Conservation (phyloP, 129 eudicot species). For the Saussurea involucrata region DNA sequence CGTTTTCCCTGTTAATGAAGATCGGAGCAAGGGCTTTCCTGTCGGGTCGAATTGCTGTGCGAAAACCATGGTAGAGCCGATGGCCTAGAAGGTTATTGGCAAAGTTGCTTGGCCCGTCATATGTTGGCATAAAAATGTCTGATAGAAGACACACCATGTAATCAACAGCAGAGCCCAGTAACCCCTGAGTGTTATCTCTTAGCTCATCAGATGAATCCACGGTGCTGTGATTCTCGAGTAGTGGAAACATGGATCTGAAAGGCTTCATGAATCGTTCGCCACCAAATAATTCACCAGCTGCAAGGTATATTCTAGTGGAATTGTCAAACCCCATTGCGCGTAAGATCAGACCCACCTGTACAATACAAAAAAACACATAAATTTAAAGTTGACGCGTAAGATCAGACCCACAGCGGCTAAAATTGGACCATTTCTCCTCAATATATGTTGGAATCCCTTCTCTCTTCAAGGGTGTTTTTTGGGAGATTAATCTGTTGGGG, state of each 20-base stretch:
- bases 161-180: constrained; percentile 94
- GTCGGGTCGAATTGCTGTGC: constrained; percentile 79
- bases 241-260: constrained; percentile 78
- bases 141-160: constrained; percentile 98
- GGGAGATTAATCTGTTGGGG: neutral
- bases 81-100: constrained; percentile 96
- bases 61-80: constrained; percentile 88
- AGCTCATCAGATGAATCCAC: constrained; percentile 75
- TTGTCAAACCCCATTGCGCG: constrained; percentile 82
- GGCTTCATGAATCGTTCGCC: constrained; percentile 97
- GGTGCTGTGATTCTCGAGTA: constrained; percentile 77
- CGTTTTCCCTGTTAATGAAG: constrained; percentile 79
- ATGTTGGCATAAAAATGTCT: constrained; percentile 96
- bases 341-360: constrained; percentile 83
- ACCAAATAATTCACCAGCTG: constrained; percentile 93
- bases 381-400: neutral
- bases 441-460: neutral
- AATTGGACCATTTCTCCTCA: neutral
- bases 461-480: too few relatives aligned
- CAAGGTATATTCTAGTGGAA: constrained; percentile 84
- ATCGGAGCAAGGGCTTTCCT: constrained; percentile 93
- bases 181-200: constrained; percentile 55
- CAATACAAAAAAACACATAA: neutral
- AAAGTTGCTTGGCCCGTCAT: constrained; percentile 97
- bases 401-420: neutral